Base-by-base conservation (phyloP, 257 asterid species). In the Nicotiana undulata region DNA sequence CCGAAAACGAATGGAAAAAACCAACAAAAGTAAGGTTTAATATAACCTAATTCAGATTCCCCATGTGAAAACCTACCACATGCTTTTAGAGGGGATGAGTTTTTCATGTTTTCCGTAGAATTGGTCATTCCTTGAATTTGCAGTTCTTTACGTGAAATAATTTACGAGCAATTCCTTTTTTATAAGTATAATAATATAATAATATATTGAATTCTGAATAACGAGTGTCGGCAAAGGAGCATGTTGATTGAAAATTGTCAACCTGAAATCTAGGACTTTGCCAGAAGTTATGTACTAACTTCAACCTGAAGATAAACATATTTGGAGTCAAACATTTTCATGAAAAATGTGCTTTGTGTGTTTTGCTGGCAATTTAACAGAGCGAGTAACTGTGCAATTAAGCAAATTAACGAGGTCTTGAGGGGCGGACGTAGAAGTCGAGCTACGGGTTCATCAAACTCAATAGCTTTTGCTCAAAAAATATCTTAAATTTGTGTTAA, bases 261-360 rank as follows among this genome's bases (percentile, higher is more conserved):
- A 72, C 78, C 78, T 46, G 26, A 72, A 72, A 72, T 70, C 77
- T 72, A 46, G 78, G 78, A 72, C 4, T 46, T 72, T 72, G 77
- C 51, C 59, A 1, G 3, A 72, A 72, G 16, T 70, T 46, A 46
- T 6, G 22, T 46, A 29, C 77, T 70, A 12, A 72, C 78, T 72
- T 72, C 22, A 72, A 46, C 24, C 22, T 24, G 78, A 49, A 72
- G 22, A 49, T 24, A 31, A 29, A 64, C 49, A 29, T 31, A 12
- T 13, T 18, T 56, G 1, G 26, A 1, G 34, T 28, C 40, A 24
- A 63, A 63, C 68, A 22, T 40, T 40, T 2, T 40, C 49, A 40
- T 40, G 10, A 40, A 40, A 40, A 0, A 59, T 12, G 10, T 28
- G 22, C 44, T 63, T 28, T 63, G 40, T 63, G 44, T 28, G 44